Evolutionary conservation across 2,329 filamentous ascomycete species (phyloP), one percentile per base, ranked within the genome.

Genomic region (Erysiphe pulchra): DNA sequence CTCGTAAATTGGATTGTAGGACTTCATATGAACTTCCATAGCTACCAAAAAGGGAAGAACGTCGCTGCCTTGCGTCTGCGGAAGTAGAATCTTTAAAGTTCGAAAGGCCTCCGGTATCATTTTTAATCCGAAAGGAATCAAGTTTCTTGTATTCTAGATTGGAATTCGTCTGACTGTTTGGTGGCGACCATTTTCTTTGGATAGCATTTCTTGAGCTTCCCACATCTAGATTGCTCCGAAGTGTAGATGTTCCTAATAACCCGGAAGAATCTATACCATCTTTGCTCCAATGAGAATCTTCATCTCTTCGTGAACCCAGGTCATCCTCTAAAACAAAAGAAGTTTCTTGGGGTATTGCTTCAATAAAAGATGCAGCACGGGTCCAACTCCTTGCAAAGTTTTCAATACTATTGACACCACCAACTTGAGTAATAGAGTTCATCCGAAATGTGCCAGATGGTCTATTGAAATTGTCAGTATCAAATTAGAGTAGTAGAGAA

Each of bases 311-410:
- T 10, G 18, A 30, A 2, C 31, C 41, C 7, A 6, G 13, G 6
- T n/a, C 41, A 16, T 42, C 30, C 18, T 17, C n/a, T n/a, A 75
- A 70, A 45, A 82, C 67, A 57, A 92, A 84, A 32, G 81, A 78
- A 13, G 77, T 75, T 14, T 77, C 73, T 46, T 81, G 77, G 5
- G 84, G 83, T 32, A 90, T 77, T 53, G 93, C 82, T 60, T 94
- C 86, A 51, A 75, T 72, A 61, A 95, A 95, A 47, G 71, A 78
- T 24, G 85, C 84, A 34, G 87, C 87, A 59, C 87, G 77, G 61
- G 87, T 83, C 80, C 85, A 93, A 54, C 83, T 92, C 49, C 80
- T 74, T 40, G 86, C 82, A 59, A 95, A 95, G 56, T 86, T 92
- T 56, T 90, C 79, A 55, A 95, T 80, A 61, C 82, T 92, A 65